Base-by-base conservation (phyloP, 345 rosid genomes). In the Hevea brasiliensis region DNA sequence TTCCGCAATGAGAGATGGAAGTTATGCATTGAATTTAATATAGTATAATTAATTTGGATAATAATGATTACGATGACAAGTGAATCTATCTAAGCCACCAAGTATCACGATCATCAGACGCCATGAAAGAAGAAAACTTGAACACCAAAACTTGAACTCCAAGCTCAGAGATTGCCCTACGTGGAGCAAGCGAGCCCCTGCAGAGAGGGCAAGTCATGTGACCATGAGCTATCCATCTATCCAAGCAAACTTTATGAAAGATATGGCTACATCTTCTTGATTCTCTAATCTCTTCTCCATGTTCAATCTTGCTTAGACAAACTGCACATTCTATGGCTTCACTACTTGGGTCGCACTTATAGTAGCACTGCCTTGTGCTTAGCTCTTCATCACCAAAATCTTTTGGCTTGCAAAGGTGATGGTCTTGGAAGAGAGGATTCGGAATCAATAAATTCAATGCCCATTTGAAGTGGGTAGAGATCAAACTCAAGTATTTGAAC, bases 31-130 rank as follows among this genome's bases (percentile, higher is more conserved):
- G n/a, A n/a, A n/a, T n/a, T n/a, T n/a, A n/a, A n/a, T n/a, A n/a
- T n/a, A n/a, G n/a, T n/a, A n/a, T n/a, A n/a, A n/a, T n/a, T n/a
- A n/a, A n/a, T n/a, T n/a, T n/a, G n/a, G n/a, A n/a, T n/a, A n/a
- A n/a, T n/a, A n/a, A n/a, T n/a, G n/a, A n/a, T n/a, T n/a, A n/a
- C n/a, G n/a, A n/a, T n/a, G n/a, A n/a, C n/a, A n/a, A n/a, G n/a
- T n/a, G n/a, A n/a, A 35, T 5, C 26, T 48, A 82, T 26, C 88
- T 74, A 14, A 85, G 74, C 88, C 84, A 85, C 88, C 88, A 85
- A 45, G 47, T 47, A 8, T 73, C 73, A 0, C 71, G 63, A 17
- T 68, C 67, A 21, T 62, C 59, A 48, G 10, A 1, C n/a, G n/a
- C n/a, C n/a, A n/a, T n/a, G n/a, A 65, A 53, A 37, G 26, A 45